These are phyloP conservation scores for carrot (Daucus carota) DNA, from an alignment of 129 eudicot species.

Conservation along the genomic window DNA sequence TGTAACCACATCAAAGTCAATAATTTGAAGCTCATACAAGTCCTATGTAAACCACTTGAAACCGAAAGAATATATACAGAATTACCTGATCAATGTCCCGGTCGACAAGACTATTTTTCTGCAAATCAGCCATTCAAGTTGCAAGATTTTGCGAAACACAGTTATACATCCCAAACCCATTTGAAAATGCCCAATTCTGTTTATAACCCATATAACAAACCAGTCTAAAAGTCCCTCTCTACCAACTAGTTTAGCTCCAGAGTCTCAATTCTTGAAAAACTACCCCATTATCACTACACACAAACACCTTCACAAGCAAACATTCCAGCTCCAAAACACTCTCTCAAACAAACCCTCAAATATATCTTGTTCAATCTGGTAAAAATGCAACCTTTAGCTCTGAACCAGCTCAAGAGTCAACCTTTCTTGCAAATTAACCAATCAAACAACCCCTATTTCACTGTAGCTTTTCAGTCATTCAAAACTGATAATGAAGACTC, in stretches of 20 bases:
- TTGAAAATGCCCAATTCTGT: neutral
- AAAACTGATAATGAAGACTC: neutral
- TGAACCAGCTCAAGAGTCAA: neutral
- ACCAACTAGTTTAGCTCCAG: conserved; percentile 7
- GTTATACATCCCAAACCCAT: conserved; percentile 10
- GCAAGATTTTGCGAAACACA: conserved; percentile 22
- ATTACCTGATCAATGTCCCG: conserved; percentile 57
- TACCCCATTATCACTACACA: conserved; percentile 3
- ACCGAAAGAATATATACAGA: neutral
- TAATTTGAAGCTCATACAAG: neutral
- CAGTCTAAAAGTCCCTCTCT: neutral
- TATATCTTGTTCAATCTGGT: too few relatives aligned
- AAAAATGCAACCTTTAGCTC: conserved; percentile 12
- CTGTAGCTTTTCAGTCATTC: neutral
- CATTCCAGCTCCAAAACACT: conserved; percentile 7
- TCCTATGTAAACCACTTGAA: neutral
- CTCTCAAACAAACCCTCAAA: neutral
- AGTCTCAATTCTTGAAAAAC: neutral
- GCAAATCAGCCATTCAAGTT: conserved; percentile 68
- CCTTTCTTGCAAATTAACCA: neutral
- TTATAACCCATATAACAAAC: conserved; percentile 11
- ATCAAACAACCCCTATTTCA: neutral
- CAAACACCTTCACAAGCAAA: neutral
- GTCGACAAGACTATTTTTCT: conserved; percentile 39
- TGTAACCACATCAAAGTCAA: neutral